Conservation (phyloP, 805 yeast genomes). For the Naumovozyma castellii region DNA sequence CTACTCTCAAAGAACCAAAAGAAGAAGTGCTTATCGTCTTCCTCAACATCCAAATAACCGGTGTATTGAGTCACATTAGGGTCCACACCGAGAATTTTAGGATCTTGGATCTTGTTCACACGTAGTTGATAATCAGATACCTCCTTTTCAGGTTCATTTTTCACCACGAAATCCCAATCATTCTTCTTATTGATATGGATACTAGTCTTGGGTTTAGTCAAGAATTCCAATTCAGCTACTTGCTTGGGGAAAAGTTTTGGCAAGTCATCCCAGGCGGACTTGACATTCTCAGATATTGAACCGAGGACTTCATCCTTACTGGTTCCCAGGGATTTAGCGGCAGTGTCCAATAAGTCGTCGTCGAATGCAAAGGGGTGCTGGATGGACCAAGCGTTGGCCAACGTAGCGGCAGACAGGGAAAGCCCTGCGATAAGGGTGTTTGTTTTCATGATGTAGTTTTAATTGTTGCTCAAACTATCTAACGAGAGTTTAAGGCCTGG, state of each 20-base stretch:
- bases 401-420: constrained; percentile 10
- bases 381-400: constrained; percentile 23
- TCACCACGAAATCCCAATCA: constrained; percentile 25
- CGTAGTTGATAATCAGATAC: constrained; percentile 45
- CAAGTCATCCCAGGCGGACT: constrained; percentile 55
- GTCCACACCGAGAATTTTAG: constrained; percentile 68
- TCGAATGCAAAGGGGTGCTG: constrained; percentile 27
- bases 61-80: constrained; percentile 64
- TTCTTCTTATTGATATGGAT: constrained; percentile 14
- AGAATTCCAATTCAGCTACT: constrained; percentile 39
- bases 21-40: constrained; percentile 82
- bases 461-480: too few species aligned
- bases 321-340: constrained; percentile 43
- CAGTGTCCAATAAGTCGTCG: constrained; percentile 36
- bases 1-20: constrained; percentile 81
- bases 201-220: constrained; percentile 37
- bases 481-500: too few species aligned
- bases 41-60: constrained; percentile 76
- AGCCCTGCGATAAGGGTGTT: constrained; percentile 5
- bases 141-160: constrained; percentile 30
- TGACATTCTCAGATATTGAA: constrained; percentile 39
- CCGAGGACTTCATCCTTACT: constrained; percentile 32
- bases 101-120: constrained; percentile 44
- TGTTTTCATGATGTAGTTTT: too few species aligned
- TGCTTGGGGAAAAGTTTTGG: constrained; percentile 50